A percentile compares a stretch with the other conserved stretches of the same genome.
These are phyloP conservation scores for Mycena alexandri DNA, from an alignment of 768 basidiomycete genomes.

Conservation along the genomic window DNA sequence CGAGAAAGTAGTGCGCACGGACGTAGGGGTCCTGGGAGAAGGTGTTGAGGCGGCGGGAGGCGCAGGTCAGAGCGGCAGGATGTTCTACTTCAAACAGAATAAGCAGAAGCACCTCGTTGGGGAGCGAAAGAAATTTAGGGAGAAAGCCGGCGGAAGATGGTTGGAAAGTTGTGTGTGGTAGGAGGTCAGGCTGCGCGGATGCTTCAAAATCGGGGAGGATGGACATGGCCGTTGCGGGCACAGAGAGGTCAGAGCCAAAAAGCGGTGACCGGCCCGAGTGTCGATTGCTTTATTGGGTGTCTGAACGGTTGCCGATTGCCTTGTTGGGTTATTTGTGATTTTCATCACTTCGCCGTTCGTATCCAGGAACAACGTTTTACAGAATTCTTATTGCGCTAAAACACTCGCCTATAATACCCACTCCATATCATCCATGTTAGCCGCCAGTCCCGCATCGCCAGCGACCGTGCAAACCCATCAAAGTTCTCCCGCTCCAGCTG, in stretches of 20 bases:
- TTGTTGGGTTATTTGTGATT: no score
- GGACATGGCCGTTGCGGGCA: conserved; percentile 35
- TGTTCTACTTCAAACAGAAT: conserved; percentile 80
- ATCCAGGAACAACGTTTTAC: no score
- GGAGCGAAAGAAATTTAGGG: no score
- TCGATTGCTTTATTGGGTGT: no score
- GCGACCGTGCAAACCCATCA: conserved; percentile 73
- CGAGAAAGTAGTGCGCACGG: conserved; percentile 82
- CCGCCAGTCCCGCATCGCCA: conserved; percentile 81
- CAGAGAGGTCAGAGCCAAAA: conserved; percentile 1
- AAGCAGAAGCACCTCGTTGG: conserved; percentile 76
- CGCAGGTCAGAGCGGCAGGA: conserved; percentile 69
- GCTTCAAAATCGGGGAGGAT: no score
- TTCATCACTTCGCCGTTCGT: no score
- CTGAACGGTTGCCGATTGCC: no score
- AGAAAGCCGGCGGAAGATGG: no score
- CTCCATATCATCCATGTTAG: conserved; percentile 81
- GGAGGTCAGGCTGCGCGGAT: no score
- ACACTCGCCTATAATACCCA: conserved; percentile 52
- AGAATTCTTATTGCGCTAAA: conserved; percentile 16
- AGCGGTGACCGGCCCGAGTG: no score
- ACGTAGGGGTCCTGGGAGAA: conserved; percentile 83
- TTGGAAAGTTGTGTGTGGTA: no score
- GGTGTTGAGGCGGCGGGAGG: conserved; percentile 68
- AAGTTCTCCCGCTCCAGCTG: conserved; percentile 79